A percentile compares a stretch with the other conserved stretches of the same genome.
Conservation (phyloP, 1,284 basidiomycete genomes). For the Cerioporus squamosus region DNA sequence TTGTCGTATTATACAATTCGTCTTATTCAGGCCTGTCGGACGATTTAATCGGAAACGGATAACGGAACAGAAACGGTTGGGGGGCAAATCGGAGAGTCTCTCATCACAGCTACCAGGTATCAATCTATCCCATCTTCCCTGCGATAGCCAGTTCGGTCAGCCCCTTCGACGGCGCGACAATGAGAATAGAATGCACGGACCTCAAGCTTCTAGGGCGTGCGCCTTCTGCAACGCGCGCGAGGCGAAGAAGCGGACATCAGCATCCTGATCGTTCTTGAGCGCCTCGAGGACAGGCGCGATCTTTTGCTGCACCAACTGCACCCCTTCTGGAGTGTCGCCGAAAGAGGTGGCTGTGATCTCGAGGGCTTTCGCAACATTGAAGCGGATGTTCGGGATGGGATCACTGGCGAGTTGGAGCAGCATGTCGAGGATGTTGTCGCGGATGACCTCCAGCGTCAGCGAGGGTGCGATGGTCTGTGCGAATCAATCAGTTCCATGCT, state of each 20-base stretch:
- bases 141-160: not conserved
- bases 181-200: conserved; percentile 12
- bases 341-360: conserved; percentile 85
- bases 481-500: conserved; percentile 18
- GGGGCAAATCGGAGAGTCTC: conserved; percentile 7
- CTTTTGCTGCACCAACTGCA: conserved; percentile 72
- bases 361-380: conserved; percentile 96
- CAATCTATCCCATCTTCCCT: not conserved
- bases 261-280: conserved; percentile 90
- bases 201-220: conserved; percentile 28
- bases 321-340: conserved; percentile 70
- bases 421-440: conserved; percentile 85
- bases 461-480: conserved; percentile 91
- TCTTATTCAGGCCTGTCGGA: conserved; percentile 17
- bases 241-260: conserved; percentile 93
- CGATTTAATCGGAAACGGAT: conserved; percentile 6
- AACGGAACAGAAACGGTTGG: conserved; percentile 9
- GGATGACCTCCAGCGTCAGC: conserved; percentile 86
- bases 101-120: conserved; percentile 19
- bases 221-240: conserved; percentile 69
- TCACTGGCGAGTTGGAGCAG: conserved; percentile 87
- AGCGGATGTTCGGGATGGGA: conserved; percentile 98
- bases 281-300: conserved; percentile 86
- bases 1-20: conserved; percentile 21
- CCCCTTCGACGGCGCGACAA: not conserved